Evolutionary conservation across 495 filamentous ascomycete genomes (phyloP), one percentile per base, ranked within the genome.

Genomic region (Hyaloscypha hepaticicola): DNA sequence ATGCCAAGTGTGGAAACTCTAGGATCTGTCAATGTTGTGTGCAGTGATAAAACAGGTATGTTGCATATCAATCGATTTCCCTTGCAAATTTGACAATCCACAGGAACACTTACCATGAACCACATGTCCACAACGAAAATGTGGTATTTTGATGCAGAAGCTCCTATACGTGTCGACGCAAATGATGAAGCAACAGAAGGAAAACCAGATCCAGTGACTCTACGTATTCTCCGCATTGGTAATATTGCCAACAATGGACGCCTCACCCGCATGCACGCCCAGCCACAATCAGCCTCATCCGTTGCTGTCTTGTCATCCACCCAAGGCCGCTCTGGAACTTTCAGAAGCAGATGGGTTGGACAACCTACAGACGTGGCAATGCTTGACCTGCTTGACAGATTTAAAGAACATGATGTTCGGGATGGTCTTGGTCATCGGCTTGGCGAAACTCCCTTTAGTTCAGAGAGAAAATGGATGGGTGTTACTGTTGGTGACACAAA

Each of bases 401-500:
- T 96, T 72, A 92, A 88, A 26, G 92, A 97, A 71, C 89, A 93
- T 55, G 95, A 99, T 77, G 86, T 94, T 24, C 86, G 95, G 51
- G 90, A 96, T 41, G 85, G 89, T 16, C 87, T 96, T 60, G 90
- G 91, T 41, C 83, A 82, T 29, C 87, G 93, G 34, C 83, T 87
- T 21, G 84, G 85, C 25, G 95, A 98, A 72, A 92, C 90, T 1
- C 93, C 95, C 0, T 99, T 99, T 72, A 97, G 92, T 72, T 98
- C 95, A 0, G 93, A 97, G 70, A 85, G 92, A 53, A 99, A 97
- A 76, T 99, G 95, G 94, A 99, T 98, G 95, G 95, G 95, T 34
- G 93, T 96, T 16, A 86, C 90, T 2, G 92, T 96, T 67, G 87
- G 88, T 31, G 77, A 77, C 61, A 66, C 64, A 25, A 62, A 56